Base-by-base conservation (phyloP, 169 alveolate species). In the Plasmodium berghei region DNA sequence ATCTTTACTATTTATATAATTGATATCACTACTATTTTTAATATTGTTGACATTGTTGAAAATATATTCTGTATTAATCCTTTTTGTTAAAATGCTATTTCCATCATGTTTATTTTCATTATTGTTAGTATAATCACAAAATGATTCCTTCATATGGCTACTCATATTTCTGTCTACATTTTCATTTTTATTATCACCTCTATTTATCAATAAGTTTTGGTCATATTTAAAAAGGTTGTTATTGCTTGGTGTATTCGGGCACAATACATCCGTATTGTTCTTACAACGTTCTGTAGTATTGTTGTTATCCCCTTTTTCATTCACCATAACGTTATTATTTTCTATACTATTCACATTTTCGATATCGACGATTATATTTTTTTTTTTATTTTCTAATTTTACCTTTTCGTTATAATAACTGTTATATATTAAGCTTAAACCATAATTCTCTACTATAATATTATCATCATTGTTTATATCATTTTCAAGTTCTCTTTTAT, bases 81-180 rank as follows among this genome's bases (percentile, higher is more conserved):
- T 52, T 1, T 52, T 52, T 14, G n/a, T 9, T 52, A 12, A 14
- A 14, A n/a, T 14, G 18, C 59, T 52, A 52, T 52, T 52, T 14
- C 18, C 42, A 34, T 34, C 42, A 34, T 4, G 3, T 34, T 34
- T 34, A 8, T 34, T 34, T 34, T 34, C 42, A 34, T 28, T 66
- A 26, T 48, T 48, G n/a, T n/a, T 66, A 14, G 73, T 22, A 48
- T 66, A 66, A 66, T 66, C 46, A 66, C 49, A 66, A 66, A 66
- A 66, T 48, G 46, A 34, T 34, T 34, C 42, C 42, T 34, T 34
- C 42, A 34, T 34, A 34, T 34, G 42, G 42, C 42, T 34, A 5
- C 42, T 34, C 42, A 34, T 34, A 34, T 34, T 34, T 34, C 42
- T 34, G 8, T 34, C 42, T 34, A 34, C 42, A 34, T 34, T 34